Base-by-base conservation (phyloP, 1,284 basidiomycete species). In the Ganoderma sinense region DNA sequence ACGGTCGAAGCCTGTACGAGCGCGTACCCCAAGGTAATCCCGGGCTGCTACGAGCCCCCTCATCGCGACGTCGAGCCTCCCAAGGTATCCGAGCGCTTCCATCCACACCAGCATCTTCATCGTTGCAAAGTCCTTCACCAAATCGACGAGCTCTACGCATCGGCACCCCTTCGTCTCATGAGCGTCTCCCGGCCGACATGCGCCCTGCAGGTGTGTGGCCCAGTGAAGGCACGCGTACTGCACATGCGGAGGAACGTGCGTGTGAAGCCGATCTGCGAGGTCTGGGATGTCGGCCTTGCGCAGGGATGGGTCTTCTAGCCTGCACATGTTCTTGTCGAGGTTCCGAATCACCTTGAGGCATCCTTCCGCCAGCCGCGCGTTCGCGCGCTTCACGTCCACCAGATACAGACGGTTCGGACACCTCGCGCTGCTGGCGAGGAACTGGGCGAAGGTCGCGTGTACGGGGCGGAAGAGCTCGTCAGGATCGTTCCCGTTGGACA, bases 361-460 rank as follows among this genome's bases (percentile, higher is more conserved):
- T 1, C 58, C 61, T 8, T 45, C 26, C 11, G 71, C 71, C 13
- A 72, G 55, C 6, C 53, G 58, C 23, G 61, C 62, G 33, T 68
- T 56, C 41, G 63, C 41, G 33, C 45, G 55, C 26, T 39, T 26
- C 14, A 62, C 20, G 26, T 71, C 65, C 41, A 73, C 67, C 55
- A 64, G 58, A 45, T 69, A 73, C n/a, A 51, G 23, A 16, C 29
- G 31, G n/a, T 69, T 66, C 2, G 67, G 64, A 64, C 69, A 70
- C 6, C 64, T 59, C 18, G 29, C 10, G 45, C 41, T 53, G 61
- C 55, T 60, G 62, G 70, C 26, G 39, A 73, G 65, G 41, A 73
- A 73, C 48, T 62, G 71, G 39, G 58, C 45, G 58, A 73, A 69
- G 40, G 69, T 68, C 33, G 60, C 69, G 36, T 70, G 69, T 13